phyloP scores from a whole-genome alignment of 108 stramenopile species.

The Fragilaria radians region DNA sequence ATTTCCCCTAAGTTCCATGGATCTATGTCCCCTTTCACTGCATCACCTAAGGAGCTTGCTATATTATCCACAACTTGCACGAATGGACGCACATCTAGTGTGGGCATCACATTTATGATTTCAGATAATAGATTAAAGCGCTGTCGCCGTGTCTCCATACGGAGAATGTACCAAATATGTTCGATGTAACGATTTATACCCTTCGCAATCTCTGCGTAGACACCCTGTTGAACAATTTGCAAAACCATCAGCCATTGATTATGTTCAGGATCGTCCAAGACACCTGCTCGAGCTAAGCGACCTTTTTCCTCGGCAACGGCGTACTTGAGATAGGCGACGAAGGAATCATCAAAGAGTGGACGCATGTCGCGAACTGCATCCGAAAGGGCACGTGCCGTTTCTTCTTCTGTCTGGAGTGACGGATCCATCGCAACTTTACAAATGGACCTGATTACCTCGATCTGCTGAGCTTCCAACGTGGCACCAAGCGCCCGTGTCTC shows the following conservation, averaged over 20 bases:
- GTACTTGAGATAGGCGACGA: constrained; percentile 85
- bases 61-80: constrained; percentile 84
- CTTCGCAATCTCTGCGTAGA: constrained; percentile 66
- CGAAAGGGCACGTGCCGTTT: constrained; percentile 68
- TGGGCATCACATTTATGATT: constrained; percentile 80
- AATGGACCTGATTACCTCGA: constrained; percentile 79
- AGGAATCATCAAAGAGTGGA: constrained; percentile 75
- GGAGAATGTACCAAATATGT: constrained; percentile 69
- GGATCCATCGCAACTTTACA: constrained; percentile 91
- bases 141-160: constrained; percentile 76
- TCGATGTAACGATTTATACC: constrained; percentile 75
- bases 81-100: constrained; percentile 84
- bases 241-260: constrained; percentile 83
- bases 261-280: constrained; percentile 78
- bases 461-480: constrained; percentile 71
- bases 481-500: constrained; percentile 75
- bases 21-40: constrained; percentile 70
- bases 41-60: constrained; percentile 67
- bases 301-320: constrained; percentile 86
- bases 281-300: constrained; percentile 55
- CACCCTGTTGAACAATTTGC: constrained; percentile 84
- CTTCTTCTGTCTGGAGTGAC: constrained; percentile 64
- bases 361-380: constrained; percentile 85
- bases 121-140: constrained; percentile 49
- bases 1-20: constrained; percentile 53